Percentiles rank a stretch among this genome's conserved stretches.
Evolutionary conservation across 768 basidiomycete species (phyloP).

Genomic region (Serendipita indica): DNA sequence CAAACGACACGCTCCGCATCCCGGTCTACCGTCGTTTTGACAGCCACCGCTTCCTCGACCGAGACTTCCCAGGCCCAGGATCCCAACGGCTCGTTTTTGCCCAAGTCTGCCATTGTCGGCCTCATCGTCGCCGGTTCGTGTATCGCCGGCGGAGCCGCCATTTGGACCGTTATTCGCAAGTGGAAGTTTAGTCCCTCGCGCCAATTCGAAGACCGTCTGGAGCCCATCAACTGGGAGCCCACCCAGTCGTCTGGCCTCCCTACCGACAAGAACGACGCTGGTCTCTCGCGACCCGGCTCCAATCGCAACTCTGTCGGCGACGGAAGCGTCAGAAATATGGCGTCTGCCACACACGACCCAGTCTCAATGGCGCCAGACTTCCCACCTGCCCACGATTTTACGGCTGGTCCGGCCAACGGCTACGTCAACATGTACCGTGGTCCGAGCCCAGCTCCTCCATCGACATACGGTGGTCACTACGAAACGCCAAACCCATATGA

Average conservation of each 20-base stretch:
- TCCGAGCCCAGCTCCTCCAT: constrained; percentile 46
- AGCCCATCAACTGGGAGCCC: constrained; percentile 84
- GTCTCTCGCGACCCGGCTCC: constrained; percentile 15
- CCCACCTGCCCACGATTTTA: constrained; percentile 59
- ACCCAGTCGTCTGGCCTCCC: constrained; percentile 27
- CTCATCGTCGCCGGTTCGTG: constrained; percentile 57
- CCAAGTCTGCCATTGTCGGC: constrained; percentile 29
- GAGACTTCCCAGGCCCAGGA: constrained; percentile 19
- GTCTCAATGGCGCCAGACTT: constrained; percentile 28
- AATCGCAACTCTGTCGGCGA: constrained; percentile 22
- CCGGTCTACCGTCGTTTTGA: constrained; percentile 16
- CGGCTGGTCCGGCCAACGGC: constrained; percentile 54
- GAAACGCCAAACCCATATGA: constrained; percentile 1
- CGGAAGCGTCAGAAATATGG: constrained; percentile 17
- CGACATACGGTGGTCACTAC: background rate
- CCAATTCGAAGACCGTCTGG: constrained; percentile 69
- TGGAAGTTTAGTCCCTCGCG: constrained; percentile 77
- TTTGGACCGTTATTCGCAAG: constrained; percentile 86
- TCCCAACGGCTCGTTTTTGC: constrained; percentile 16
- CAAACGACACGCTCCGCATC: background rate
- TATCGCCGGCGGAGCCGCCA: constrained; percentile 50
- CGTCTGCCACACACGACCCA: constrained; percentile 4
- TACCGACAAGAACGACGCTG: constrained; percentile 19
- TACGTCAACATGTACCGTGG: constrained; percentile 74
- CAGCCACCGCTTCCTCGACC: constrained; percentile 13